A percentile compares a stretch with the other conserved stretches of the same genome.
These are phyloP conservation scores for Carallia pectinifolia DNA, from an alignment of 345 rosid species.

Conservation along the genomic window DNA sequence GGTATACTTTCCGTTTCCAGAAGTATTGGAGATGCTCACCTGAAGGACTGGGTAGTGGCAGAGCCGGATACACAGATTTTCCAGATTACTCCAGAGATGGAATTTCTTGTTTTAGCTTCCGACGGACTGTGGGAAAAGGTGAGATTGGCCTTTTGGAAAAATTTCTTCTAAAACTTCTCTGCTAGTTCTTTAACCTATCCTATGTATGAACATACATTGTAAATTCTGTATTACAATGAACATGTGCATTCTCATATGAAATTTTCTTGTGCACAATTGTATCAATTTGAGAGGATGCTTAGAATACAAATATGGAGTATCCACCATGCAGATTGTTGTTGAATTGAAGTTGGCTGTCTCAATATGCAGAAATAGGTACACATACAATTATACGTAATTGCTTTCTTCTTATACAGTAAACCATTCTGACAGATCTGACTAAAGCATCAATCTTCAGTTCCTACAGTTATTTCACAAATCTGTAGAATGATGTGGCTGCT, in stretches of 20 bases:
- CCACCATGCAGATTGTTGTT: not conserved
- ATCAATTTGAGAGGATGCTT: too few species aligned
- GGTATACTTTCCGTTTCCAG: slow-evolving; percentile 69
- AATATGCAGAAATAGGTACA: not conserved
- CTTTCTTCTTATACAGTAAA: too few species aligned
- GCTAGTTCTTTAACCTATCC: not conserved
- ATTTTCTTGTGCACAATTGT: too few species aligned
- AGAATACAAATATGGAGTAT: too few species aligned
- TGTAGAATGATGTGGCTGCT: not conserved
- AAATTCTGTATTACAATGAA: too few species aligned
- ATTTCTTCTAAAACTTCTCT: not conserved
- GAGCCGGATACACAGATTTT: slow-evolving; percentile 65
- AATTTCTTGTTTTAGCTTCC: slow-evolving; percentile 78
- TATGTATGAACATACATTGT: too few species aligned
- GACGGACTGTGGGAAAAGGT: slow-evolving; percentile 86
- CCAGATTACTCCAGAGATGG: slow-evolving; percentile 50
- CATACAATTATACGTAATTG: not conserved
- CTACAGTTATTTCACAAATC: not conserved
- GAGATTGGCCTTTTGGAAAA: slow-evolving; percentile 2
- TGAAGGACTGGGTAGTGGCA: slow-evolving; percentile 76
- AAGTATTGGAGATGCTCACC: slow-evolving; percentile 84
- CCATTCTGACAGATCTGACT: too few species aligned
- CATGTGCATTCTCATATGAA: too few species aligned
- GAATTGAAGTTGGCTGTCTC: slow-evolving; percentile 1
- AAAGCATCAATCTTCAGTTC: not conserved